phyloP scores from a whole-genome alignment of 1,139 yeast species.

The Hyphopichia burtonii region DNA sequence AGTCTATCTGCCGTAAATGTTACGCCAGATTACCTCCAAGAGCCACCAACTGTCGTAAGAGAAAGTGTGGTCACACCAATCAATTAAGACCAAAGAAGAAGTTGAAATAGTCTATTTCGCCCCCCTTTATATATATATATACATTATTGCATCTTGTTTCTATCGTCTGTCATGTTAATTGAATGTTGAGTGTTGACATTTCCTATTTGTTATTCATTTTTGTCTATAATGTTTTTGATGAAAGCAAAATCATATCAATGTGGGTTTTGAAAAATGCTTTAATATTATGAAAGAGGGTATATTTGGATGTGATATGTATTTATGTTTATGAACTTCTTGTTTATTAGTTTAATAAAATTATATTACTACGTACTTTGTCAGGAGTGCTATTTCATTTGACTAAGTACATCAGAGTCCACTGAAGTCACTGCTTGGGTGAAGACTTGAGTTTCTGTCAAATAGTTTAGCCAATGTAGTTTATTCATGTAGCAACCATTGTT shows the following conservation, averaged over 20 bases:
- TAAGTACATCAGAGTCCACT: not conserved
- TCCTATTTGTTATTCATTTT: not conserved
- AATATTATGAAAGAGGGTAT: not conserved
- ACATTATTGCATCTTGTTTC: not conserved
- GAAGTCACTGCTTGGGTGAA: too few relatives aligned
- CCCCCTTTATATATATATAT: constrained; percentile 1
- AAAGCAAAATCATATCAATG: not conserved
- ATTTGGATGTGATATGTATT: not conserved
- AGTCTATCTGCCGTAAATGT: constrained; percentile 98
- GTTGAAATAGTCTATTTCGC: constrained; percentile 71
- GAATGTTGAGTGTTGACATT: not conserved
- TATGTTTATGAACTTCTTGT: constrained; percentile 1
- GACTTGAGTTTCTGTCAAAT: too few relatives aligned
- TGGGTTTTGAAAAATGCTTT: not conserved
- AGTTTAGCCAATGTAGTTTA: too few relatives aligned
- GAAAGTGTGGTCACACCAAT: constrained; percentile 99
- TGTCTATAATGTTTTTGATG: not conserved
- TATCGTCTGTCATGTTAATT: not conserved
- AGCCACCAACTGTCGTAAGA: constrained; percentile 99
- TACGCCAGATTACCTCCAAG: constrained; percentile 99
- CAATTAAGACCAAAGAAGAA: constrained; percentile 99
- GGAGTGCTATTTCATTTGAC: not conserved
- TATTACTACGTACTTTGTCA: not conserved
- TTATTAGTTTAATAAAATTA: constrained; percentile 1
- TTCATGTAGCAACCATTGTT: too few relatives aligned